phyloP scores from a whole-genome alignment of 2,329 filamentous ascomycete species.

The Lojkania enalia region DNA sequence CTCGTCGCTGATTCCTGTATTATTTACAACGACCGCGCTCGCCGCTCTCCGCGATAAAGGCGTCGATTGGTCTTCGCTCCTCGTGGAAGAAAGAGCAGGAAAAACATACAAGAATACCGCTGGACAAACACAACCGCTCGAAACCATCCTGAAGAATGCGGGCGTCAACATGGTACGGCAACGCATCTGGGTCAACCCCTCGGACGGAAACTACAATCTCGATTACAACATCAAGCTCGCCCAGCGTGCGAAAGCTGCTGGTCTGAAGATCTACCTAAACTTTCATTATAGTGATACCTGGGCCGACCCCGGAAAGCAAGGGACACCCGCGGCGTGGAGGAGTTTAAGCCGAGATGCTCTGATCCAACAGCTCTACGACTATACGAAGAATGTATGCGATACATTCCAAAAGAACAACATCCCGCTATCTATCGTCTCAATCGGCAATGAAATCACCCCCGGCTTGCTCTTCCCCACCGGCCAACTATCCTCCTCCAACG shows the following conservation, averaged over 20 bases:
- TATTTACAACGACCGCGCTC: constrained; percentile 28
- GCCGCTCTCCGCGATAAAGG: constrained; percentile 65
- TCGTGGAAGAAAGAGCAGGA: constrained; percentile 64
- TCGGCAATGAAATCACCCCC: constrained; percentile 73
- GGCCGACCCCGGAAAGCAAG: constrained; percentile 69
- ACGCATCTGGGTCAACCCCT: constrained; percentile 68
- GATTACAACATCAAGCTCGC: constrained; percentile 72
- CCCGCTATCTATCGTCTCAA: constrained; percentile 64
- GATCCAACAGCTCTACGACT: constrained; percentile 67
- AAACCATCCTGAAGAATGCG: constrained; percentile 62
- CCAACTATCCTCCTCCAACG: constrained; percentile 40
- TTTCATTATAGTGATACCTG: constrained; percentile 71
- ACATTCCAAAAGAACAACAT: constrained; percentile 61
- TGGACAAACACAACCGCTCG: constrained; percentile 60
- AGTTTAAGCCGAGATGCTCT: constrained; percentile 61
- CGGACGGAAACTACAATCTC: constrained; percentile 67
- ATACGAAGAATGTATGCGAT: constrained; percentile 66
- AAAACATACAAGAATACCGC: constrained; percentile 62
- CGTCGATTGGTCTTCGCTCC: constrained; percentile 70
- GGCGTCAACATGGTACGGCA: constrained; percentile 73
- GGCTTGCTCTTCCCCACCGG: constrained; percentile 71
- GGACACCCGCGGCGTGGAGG: constrained; percentile 65
- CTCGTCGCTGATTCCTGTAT: constrained; percentile 22
- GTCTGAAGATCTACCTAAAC: constrained; percentile 64
- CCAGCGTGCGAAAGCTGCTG: constrained; percentile 64